These are phyloP conservation scores for Botrytis byssoidea DNA, from an alignment of 2,329 filamentous ascomycete species.

Conservation along the genomic window DNA sequence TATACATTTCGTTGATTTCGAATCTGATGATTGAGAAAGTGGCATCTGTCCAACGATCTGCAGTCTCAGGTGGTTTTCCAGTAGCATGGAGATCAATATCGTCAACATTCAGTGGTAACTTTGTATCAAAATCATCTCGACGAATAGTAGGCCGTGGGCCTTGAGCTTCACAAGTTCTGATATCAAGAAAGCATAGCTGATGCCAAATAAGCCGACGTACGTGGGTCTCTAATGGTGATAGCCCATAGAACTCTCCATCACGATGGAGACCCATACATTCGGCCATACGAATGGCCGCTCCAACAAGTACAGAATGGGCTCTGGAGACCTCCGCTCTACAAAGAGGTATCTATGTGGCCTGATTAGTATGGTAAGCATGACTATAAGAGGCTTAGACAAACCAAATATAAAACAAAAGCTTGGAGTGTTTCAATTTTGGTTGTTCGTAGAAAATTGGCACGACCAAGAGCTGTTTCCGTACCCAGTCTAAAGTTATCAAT, in stretches of 20 bases:
- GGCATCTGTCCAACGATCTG: constrained; percentile 62
- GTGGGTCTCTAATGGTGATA: constrained; percentile 67
- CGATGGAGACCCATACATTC: constrained; percentile 77
- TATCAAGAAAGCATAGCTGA: constrained; percentile 73
- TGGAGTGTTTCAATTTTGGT: constrained; percentile 73
- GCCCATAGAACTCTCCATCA: constrained; percentile 61
- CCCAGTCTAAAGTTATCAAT: constrained; percentile 63
- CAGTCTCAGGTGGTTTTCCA: constrained; percentile 42
- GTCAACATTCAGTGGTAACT: constrained; percentile 68
- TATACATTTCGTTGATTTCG: constrained; percentile 71
- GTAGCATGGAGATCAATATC: constrained; percentile 58
- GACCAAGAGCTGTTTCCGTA: constrained; percentile 64
- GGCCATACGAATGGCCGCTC: constrained; percentile 69
- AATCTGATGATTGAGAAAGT: constrained; percentile 68
- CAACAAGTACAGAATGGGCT: constrained; percentile 69
- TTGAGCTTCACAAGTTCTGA: constrained; percentile 71
- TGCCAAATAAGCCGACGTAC: constrained; percentile 73
- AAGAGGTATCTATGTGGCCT: constrained; percentile 57
- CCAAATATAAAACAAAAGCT: constrained; percentile 74
- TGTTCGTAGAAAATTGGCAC: constrained; percentile 69
- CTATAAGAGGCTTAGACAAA: constrained; percentile 42
- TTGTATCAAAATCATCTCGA: constrained; percentile 73
- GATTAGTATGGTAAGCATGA: constrained; percentile 23
- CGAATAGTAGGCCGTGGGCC: constrained; percentile 70
- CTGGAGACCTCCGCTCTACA: constrained; percentile 71